Conservation (phyloP, 208 protist species). For the Acanthamoeba sp. region DNA sequence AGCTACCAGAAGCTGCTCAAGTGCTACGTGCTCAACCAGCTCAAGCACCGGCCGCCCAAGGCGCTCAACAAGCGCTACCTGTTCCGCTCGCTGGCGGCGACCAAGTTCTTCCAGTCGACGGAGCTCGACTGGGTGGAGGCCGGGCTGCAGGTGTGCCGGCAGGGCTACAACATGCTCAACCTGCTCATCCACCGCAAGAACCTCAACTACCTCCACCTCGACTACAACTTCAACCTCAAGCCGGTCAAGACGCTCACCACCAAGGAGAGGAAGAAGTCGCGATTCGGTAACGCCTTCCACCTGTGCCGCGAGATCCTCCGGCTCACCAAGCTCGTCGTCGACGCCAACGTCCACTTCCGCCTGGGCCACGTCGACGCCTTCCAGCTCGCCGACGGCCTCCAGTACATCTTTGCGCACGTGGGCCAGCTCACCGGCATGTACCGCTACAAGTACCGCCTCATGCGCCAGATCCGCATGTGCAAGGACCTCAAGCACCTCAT, state of each 20-base stretch:
- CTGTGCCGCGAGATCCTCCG: constrained; percentile 99
- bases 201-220: constrained; percentile 99
- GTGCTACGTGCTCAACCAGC: constrained; percentile 98
- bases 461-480: constrained; percentile 99
- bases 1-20: constrained; percentile 99
- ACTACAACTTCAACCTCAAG: constrained; percentile 99
- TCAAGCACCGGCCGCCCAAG: constrained; percentile 94
- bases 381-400: constrained; percentile 99
- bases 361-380: constrained; percentile 99
- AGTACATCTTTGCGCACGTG: constrained; percentile 99
- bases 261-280: constrained; percentile 99
- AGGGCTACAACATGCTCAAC: constrained; percentile 99
- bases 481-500: constrained; percentile 99
- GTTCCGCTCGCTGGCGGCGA: constrained; percentile 94
- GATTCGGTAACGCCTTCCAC: constrained; percentile 99
- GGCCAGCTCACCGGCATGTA: constrained; percentile 99
- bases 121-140: constrained; percentile 99
- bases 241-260: constrained; percentile 99
- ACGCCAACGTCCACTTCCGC: constrained; percentile 99
- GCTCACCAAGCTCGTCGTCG: constrained; percentile 99
- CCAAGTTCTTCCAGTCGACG: constrained; percentile 99
- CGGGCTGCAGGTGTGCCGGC: constrained; percentile 99
- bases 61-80: constrained; percentile 92
- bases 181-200: constrained; percentile 99
- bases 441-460: constrained; percentile 99